Evolutionary conservation across 1,284 basidiomycete genomes (phyloP).

Genomic region (Farysia itapuensis): DNA sequence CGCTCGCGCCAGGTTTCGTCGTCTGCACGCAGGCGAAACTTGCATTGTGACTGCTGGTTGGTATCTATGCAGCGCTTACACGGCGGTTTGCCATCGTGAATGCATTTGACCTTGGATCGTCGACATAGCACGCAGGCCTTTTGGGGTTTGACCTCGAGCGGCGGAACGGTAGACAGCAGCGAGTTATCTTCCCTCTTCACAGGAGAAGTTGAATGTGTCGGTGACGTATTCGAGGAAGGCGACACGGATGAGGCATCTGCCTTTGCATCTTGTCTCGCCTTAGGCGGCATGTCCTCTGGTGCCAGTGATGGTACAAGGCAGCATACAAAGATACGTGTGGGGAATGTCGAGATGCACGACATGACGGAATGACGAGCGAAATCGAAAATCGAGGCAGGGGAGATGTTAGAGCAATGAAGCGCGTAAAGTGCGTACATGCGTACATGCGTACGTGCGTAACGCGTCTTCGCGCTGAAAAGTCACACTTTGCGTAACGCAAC

Average conservation of each 20-base stretch:
- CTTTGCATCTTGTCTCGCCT: not conserved
- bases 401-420: too few relatives aligned
- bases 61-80: slow-evolving; percentile 45
- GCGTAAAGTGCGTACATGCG: too few relatives aligned
- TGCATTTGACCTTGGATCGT: slow-evolving; percentile 48
- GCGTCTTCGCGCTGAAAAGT: too few relatives aligned
- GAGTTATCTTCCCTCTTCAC: not conserved
- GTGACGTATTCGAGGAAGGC: not conserved
- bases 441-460: too few relatives aligned
- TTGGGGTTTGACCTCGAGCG: slow-evolving; percentile 42
- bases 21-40: slow-evolving; percentile 47
- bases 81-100: slow-evolving; percentile 47
- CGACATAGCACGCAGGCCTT: slow-evolving; percentile 49
- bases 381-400: too few relatives aligned
- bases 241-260: not conserved
- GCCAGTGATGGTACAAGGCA: too few relatives aligned
- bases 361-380: too few relatives aligned
- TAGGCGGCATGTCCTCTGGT: not conserved
- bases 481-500: too few relatives aligned
- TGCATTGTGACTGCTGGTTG: slow-evolving; percentile 45
- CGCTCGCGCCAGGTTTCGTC: slow-evolving; percentile 48
- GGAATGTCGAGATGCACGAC: too few relatives aligned
- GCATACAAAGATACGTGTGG: too few relatives aligned
- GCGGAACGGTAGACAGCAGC: not conserved
- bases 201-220: too few relatives aligned